These are phyloP conservation scores for Eucalyptus regnans DNA, from an alignment of 345 rosid genomes.

Conservation along the genomic window DNA sequence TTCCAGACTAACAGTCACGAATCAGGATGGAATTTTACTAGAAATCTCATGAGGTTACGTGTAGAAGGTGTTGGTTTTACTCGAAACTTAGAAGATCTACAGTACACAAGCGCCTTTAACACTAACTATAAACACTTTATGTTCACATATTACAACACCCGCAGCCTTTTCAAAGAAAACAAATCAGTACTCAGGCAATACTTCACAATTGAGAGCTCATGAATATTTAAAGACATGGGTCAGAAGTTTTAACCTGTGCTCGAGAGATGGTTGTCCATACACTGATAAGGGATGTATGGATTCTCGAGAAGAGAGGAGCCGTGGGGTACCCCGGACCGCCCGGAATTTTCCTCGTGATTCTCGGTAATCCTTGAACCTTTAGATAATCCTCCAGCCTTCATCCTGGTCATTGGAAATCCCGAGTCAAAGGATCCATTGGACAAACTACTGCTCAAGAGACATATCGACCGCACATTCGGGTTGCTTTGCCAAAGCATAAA, in stretches of 20 bases:
- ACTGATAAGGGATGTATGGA: too few relatives aligned
- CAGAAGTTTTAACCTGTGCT: neutral
- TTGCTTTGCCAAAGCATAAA: neutral
- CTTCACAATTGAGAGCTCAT: neutral
- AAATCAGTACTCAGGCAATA: too few relatives aligned
- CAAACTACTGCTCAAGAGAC: neutral
- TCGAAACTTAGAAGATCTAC: neutral
- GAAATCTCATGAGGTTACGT: too few relatives aligned
- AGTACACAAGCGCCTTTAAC: neutral
- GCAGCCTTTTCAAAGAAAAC: neutral
- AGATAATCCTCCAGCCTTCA: neutral
- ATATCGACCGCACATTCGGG: neutral
- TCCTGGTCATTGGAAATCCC: neutral
- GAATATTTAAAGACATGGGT: neutral
- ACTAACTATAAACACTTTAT: neutral
- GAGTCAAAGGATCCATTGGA: neutral
- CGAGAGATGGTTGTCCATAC: too few relatives aligned
- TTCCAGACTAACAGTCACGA: too few relatives aligned
- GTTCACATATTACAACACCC: neutral
- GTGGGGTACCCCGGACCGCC: too few relatives aligned
- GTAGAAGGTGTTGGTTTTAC: neutral
- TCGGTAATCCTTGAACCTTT: neutral
- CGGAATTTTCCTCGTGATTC: neutral
- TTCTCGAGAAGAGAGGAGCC: too few relatives aligned
- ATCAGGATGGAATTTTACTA: too few relatives aligned